Evolutionary conservation across 2,329 filamentous ascomycete genomes (phyloP).

Genomic region (Ophiosphaerella korrae): DNA sequence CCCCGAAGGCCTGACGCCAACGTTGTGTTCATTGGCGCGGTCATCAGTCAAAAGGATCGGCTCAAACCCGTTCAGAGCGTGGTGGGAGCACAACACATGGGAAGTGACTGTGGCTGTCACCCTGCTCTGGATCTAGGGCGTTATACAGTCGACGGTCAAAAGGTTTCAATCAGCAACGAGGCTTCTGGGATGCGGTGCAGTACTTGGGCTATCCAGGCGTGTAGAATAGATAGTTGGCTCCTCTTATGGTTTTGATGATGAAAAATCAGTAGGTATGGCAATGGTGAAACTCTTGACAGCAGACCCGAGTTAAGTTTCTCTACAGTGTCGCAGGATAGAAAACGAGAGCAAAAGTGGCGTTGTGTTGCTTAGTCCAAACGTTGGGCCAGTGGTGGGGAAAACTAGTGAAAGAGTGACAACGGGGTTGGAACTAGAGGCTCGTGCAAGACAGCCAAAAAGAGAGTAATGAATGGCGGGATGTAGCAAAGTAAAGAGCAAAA

Average conservation of each 20-base stretch:
- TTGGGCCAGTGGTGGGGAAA: slow-evolving; percentile 8
- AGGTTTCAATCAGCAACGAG: slow-evolving; percentile 9
- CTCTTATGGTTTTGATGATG: slow-evolving; percentile 20
- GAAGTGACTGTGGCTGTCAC: slow-evolving; percentile 9
- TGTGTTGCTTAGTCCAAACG: slow-evolving; percentile 13
- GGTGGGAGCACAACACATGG: slow-evolving; percentile 29
- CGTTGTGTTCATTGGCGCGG: slow-evolving; percentile 32
- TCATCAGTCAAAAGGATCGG: slow-evolving; percentile 2
- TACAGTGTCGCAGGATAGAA: slow-evolving; percentile 30
- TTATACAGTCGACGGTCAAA: background rate
- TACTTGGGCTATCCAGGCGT: slow-evolving; percentile 8
- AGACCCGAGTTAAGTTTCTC: slow-evolving; percentile 15
- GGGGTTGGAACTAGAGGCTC: slow-evolving; percentile 29
- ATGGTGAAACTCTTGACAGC: slow-evolving; percentile 33
- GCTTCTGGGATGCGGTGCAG: slow-evolving; percentile 11
- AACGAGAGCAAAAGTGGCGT: slow-evolving; percentile 19
- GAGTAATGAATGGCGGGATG: slow-evolving; percentile 29
- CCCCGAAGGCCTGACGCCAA: slow-evolving; percentile 48
- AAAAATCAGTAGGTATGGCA: slow-evolving; percentile 29
- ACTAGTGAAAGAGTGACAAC: slow-evolving; percentile 27
- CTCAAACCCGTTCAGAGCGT: slow-evolving; percentile 17
- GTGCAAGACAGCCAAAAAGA: slow-evolving; percentile 27
- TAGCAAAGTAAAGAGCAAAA: slow-evolving; percentile 32
- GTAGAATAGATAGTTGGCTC: slow-evolving; percentile 4
- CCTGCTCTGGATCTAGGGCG: background rate